Percentiles rank a stretch among this genome's conserved stretches.
These are phyloP conservation scores for Leishmania lainsoni DNA, from an alignment of 208 protist species.

Conservation along the genomic window DNA sequence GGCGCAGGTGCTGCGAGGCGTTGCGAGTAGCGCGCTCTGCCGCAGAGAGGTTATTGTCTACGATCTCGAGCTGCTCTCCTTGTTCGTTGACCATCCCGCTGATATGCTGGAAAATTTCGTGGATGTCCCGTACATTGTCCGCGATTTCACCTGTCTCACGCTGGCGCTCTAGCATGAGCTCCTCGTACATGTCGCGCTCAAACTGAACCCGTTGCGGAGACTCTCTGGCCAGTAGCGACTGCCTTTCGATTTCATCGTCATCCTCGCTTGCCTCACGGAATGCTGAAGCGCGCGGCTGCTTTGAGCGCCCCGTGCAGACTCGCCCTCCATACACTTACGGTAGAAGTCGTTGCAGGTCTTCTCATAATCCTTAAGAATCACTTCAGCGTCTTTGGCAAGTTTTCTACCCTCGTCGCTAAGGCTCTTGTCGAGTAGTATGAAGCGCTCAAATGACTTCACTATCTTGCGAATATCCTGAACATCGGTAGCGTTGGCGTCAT, in stretches of 20 bases:
- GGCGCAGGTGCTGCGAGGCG: slow-evolving; percentile 62
- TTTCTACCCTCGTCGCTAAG: slow-evolving; percentile 68
- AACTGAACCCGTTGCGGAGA: slow-evolving; percentile 57
- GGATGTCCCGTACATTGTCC: slow-evolving; percentile 84
- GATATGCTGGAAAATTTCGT: slow-evolving; percentile 89
- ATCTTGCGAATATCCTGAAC: slow-evolving; percentile 75
- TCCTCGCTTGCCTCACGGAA: slow-evolving; percentile 39
- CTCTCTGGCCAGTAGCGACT: slow-evolving; percentile 16
- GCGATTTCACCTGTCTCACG: slow-evolving; percentile 85
- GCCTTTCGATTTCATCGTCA: slow-evolving; percentile 29
- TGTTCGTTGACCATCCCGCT: slow-evolving; percentile 84
- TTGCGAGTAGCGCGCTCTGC: slow-evolving; percentile 69
- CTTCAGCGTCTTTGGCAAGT: slow-evolving; percentile 75
- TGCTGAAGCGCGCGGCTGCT: slow-evolving; percentile 16
- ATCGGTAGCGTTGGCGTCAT: slow-evolving; percentile 56
- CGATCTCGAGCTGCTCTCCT: slow-evolving; percentile 68
- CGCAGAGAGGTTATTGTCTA: slow-evolving; percentile 64
- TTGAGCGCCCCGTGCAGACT: slow-evolving; percentile 49
- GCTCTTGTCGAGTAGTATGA: slow-evolving; percentile 68
- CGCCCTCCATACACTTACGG: slow-evolving; percentile 75
- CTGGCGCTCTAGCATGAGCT: slow-evolving; percentile 83
- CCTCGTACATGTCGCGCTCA: slow-evolving; percentile 78
- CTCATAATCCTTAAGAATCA: slow-evolving; percentile 69
- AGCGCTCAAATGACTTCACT: slow-evolving; percentile 70
- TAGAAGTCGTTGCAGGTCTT: slow-evolving; percentile 84